Evolutionary conservation across 2,329 filamentous ascomycete genomes (phyloP), one percentile per base, ranked within the genome.

Genomic region (Verticillium isaacii): DNA sequence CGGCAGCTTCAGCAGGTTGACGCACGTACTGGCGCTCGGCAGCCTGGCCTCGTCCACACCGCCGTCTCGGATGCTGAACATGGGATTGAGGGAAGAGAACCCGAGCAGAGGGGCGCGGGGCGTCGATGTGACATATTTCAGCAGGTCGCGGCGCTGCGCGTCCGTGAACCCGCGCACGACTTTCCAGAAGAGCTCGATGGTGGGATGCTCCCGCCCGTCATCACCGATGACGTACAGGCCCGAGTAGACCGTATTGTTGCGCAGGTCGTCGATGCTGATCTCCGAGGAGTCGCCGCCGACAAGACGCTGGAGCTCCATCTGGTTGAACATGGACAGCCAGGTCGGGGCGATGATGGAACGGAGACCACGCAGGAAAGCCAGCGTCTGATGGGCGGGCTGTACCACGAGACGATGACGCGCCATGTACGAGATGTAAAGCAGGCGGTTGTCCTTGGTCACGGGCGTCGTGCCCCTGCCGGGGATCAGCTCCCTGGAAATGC

Each of bases 261-360:
- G 87, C 50, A 98, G 82, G 73, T 99, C 95, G 32, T 90, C 86
- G 39, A 99, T 84, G 70, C 97, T 90, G 62, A 99, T 96, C 64
- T 91, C 88, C 11, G 89, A 89, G 32, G 88, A 89, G 68, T 96
- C 93, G 54, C 95, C 95, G 60, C 93, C 92, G 17, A 99, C 90
- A 6, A 99, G 87, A 1, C 92, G 95, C 76, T 98, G 95, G 5
- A 99, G 84, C 74, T 99, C 95, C 3, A 87, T 87, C 73, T 97
- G 94, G 74, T 99, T 99, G 81, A 99, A 99, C 95, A 99, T 98
- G 69, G 90, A 93, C 5, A 99, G 84, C 95, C 95, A 99, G 3
- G 87, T 86, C 0, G 94, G 93, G 62, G 93, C 89, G 66, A 99
- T 95, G 71, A 99, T 96, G 66, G 89, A 83, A 25, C 90, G 87